Evolutionary conservation across 2,329 filamentous ascomycete genomes (phyloP).

Genomic region (Purpureocillium takamizusanense): DNA sequence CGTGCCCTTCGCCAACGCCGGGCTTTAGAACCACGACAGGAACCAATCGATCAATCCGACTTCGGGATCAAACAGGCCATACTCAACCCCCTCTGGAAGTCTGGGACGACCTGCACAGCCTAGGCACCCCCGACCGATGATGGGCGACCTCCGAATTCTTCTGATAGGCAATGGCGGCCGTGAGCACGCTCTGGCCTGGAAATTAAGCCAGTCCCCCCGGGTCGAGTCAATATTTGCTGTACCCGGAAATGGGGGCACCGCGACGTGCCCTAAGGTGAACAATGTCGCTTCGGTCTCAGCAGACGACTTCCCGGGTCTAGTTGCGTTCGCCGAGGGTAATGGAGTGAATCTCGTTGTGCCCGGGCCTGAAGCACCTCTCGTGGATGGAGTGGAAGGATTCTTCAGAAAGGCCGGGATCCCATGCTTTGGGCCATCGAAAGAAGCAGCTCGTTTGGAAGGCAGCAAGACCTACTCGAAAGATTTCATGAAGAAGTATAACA

Average conservation of each 20-base stretch:
- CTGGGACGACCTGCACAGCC: too few relatives aligned
- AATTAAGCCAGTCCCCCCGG: slow-evolving; percentile 70
- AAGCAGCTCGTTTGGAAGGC: slow-evolving; percentile 84
- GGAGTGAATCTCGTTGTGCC: slow-evolving; percentile 76
- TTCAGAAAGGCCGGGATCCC: slow-evolving; percentile 68
- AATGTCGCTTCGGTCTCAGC: slow-evolving; percentile 64
- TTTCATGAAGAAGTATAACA: slow-evolving; percentile 86
- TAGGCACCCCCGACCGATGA: slow-evolving; percentile 2
- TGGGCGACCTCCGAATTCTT: slow-evolving; percentile 55
- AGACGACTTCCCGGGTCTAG: slow-evolving; percentile 70
- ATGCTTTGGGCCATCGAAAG: slow-evolving; percentile 78
- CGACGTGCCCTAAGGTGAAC: slow-evolving; percentile 56
- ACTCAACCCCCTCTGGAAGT: too few relatives aligned
- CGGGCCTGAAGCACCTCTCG: slow-evolving; percentile 87
- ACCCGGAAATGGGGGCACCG: slow-evolving; percentile 83
- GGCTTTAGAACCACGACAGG: too few relatives aligned
- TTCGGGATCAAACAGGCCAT: too few relatives aligned
- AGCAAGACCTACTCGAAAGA: slow-evolving; percentile 97
- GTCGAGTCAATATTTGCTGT: slow-evolving; percentile 67
- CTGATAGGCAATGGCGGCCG: slow-evolving; percentile 90
- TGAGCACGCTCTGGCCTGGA: slow-evolving; percentile 93
- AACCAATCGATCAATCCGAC: too few relatives aligned
- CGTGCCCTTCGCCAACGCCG: too few relatives aligned
- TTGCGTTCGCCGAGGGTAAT: slow-evolving; percentile 64
- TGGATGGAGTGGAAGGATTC: slow-evolving; percentile 78